phyloP scores from a whole-genome alignment of 2,329 filamentous ascomycete genomes.

The Xylaria sp. region DNA sequence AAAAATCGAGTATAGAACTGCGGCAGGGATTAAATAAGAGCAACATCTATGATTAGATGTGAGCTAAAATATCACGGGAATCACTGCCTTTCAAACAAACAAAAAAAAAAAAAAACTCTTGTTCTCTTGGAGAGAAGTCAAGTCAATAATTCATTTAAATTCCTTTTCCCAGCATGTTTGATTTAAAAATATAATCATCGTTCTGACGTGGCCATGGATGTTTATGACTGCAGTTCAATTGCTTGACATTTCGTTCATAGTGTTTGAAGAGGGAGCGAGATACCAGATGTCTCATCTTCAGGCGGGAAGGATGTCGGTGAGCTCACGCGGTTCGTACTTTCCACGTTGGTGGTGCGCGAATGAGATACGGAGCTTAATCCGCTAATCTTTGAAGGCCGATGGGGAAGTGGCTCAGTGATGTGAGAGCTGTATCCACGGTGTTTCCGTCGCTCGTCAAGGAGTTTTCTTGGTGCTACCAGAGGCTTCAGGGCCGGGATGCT shows the following conservation, averaged over 20 bases:
- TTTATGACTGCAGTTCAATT: background rate
- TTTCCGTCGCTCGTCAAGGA: slow-evolving; percentile 38
- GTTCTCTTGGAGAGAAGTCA: background rate
- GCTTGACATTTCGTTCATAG: slow-evolving; percentile 4
- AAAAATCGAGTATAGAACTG: too few species aligned
- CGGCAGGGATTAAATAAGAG: too few species aligned
- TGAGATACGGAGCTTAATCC: slow-evolving; percentile 37
- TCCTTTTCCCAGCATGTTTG: background rate
- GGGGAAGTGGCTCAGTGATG: slow-evolving; percentile 34
- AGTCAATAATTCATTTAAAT: background rate
- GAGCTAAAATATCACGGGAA: background rate
- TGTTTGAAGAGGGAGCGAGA: slow-evolving; percentile 29
- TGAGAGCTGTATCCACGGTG: slow-evolving; percentile 37
- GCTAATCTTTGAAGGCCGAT: slow-evolving; percentile 33
- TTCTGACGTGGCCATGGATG: background rate
- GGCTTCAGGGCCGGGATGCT: slow-evolving; percentile 63
- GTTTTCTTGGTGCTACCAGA: slow-evolving; percentile 53
- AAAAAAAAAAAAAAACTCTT: too few species aligned
- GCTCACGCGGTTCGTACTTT: slow-evolving; percentile 2
- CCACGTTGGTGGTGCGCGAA: slow-evolving; percentile 30
- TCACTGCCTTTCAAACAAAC: too few species aligned
- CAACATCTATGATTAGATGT: background rate
- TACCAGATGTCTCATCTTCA: slow-evolving; percentile 20
- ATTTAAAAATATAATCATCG: too few species aligned
- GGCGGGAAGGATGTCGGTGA: slow-evolving; percentile 16